Evolutionary conservation across 2,329 filamentous ascomycete species (phyloP), one percentile per base, ranked within the genome.

Genomic region (Xylaria hypoxylon): DNA sequence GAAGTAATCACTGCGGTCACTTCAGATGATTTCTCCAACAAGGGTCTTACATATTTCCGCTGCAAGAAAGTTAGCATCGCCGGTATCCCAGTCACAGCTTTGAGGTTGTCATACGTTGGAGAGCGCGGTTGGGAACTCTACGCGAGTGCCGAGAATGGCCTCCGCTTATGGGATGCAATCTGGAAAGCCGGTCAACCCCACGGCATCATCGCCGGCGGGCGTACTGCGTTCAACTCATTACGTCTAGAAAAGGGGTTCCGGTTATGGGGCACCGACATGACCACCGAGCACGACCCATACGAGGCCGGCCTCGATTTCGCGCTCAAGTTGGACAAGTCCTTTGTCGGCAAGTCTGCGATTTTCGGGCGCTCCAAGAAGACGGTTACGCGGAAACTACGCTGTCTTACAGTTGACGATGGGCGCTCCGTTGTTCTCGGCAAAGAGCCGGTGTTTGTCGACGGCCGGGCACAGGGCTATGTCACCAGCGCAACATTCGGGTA

Each of bases 121-220:
- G 66, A 70, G 38, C 45, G 40, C 4, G 68, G 68, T 10, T 68
- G 68, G 68, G 68, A 70, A 53, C 62, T 68, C 17, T 65, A 70
- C 63, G 61, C 68, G 22, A 70, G 65, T 52, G 68, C 68, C 22
- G 68, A 70, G 5, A 62, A 68, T 40, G 68, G 65, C 1, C 59
- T 64, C 2, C 65, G 65, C 3, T 47, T 70, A 6, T 70, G 65
- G 65, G 65, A 70, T 31, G 68, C 63, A 13, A 44, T 70, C 33
- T 70, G 66, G 65, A 60, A 58, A 22, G 65, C 65, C 22, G 68
- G 65, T 1, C 62, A 66, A 24, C 42, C 59, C 19, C 53, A 68
- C 33, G 68, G 65, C 57, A 68, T 70, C 60, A 53, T 70, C 38
- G 65, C 68, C 15, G 65, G 51, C 33, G 65, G 68, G 2, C 68